Conservation (phyloP, 192 early-diverging fungal species). For the Podila verticillata region DNA sequence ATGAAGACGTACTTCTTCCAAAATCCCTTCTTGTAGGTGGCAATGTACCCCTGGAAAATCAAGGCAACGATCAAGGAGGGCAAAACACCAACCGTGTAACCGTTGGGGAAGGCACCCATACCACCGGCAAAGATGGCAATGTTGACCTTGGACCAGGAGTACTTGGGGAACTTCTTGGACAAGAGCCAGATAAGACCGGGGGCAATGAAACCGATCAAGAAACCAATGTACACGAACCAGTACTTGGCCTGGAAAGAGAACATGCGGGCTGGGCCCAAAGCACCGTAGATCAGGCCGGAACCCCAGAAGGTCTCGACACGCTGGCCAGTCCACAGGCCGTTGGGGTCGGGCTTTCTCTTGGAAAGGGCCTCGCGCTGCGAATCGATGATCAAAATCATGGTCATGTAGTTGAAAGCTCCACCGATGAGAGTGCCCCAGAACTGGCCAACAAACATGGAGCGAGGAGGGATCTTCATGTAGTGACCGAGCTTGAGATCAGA, state of each 20-base stretch:
- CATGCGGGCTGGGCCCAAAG: constrained; percentile 73
- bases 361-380: constrained; percentile 33
- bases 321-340: constrained; percentile 61
- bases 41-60: constrained; percentile 60
- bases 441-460: constrained; percentile 70
- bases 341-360: constrained; percentile 46
- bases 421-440: constrained; percentile 65
- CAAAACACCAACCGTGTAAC: constrained; percentile 49
- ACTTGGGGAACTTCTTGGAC: constrained; percentile 54
- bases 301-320: constrained; percentile 66
- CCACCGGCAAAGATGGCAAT: constrained; percentile 61
- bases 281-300: constrained; percentile 74
- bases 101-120: constrained; percentile 60
- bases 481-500: constrained; percentile 80
- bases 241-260: constrained; percentile 56
- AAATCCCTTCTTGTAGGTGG: constrained; percentile 56
- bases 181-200: constrained; percentile 41
- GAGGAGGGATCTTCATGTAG: constrained; percentile 80
- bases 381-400: constrained; percentile 49
- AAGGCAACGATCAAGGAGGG: constrained; percentile 24
- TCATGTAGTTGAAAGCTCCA: constrained; percentile 53
- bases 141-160: constrained; percentile 53
- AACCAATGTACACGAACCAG: constrained; percentile 48
- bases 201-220: constrained; percentile 40
- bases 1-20: constrained; percentile 76